Evolutionary conservation across 1,139 yeast genomes (phyloP), one percentile per base, ranked within the genome.

Genomic region (Pneumocystis jirovecii): DNA sequence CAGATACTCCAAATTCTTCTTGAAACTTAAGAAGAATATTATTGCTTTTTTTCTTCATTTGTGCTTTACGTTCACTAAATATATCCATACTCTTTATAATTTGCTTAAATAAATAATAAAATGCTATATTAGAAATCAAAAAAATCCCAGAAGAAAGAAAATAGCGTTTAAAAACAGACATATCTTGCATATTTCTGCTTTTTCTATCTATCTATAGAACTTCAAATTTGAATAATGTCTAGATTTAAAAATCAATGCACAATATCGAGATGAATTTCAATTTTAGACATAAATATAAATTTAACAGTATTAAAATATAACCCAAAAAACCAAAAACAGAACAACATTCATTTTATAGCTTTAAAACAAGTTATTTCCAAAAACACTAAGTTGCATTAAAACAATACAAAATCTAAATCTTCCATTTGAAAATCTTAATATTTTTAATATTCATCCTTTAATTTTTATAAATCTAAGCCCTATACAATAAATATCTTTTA

Each of bases 1-100:
- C 81, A 0, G 96, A 95, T 70, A 86, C 83, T 17, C 42, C 64
- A 8, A 31, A 59, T 10, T 50, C 60, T 40, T 62, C 29, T 12
- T 45, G 59, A 61, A 61, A 21, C 15, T 56, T 35, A 34, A 42
- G 56, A 35, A 64, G 37, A 39, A 42, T 40, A 7, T 31, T 34
- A 17, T 61, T 61, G 25, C 65, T 64, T 61, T 64, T 64, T 17
- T 39, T 29, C 21, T 42, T 40, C 3, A 64, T 40, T 10, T 62
- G 64, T 62, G 50, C 44, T 44, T 31, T 62, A 44, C 39, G 35
- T 21, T 64, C 56, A 15, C 64, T 19, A 35, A 39, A 57, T 15
- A 63, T 50, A 64, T 64, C 65, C 34, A 64, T 29, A 35, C 31
- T 29, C 25, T 63, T 40, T 25, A 64, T 21, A 42, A 42, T 25